Conservation (phyloP, 306 rosid species). For the Gynostemma pentaphyllum region DNA sequence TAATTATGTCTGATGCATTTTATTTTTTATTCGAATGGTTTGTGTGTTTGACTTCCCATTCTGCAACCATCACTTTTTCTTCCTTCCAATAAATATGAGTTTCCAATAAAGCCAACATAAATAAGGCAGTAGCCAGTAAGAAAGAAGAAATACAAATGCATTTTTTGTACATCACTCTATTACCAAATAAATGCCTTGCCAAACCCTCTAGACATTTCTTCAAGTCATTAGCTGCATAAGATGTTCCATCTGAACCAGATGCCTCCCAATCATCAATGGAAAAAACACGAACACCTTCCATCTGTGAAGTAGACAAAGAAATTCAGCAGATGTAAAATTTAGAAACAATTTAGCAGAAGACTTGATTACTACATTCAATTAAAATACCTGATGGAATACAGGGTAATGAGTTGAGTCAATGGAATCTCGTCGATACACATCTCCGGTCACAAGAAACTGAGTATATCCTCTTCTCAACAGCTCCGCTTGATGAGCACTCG, state of each 20-base stretch:
- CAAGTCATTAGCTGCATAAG: conserved; percentile 70
- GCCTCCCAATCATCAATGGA: conserved; percentile 63
- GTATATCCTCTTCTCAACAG: conserved; percentile 65
- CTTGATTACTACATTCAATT: background rate
- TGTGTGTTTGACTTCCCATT: background rate
- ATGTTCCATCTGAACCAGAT: conserved; percentile 63
- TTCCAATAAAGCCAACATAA: background rate
- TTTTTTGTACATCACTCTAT: conserved; percentile 2
- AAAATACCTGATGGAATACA: conserved; percentile 81
- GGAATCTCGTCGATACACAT: conserved; percentile 96
- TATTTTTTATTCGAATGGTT: background rate
- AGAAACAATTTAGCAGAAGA: conserved; percentile 13
- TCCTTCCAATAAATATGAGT: background rate
- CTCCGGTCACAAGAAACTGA: conserved; percentile 95
- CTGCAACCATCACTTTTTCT: background rate
- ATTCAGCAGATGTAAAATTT: conserved; percentile 9
- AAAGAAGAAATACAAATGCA: background rate
- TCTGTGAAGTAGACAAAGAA: conserved; percentile 31
- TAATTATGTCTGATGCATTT: background rate
- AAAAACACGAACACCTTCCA: conserved; percentile 96
- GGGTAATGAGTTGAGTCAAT: conserved; percentile 98
- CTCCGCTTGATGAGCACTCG: conserved; percentile 97
- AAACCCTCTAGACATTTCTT: conserved; percentile 96
- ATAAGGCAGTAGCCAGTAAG: no score
- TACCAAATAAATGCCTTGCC: conserved; percentile 90